Evolutionary conservation across 1,139 yeast genomes (phyloP), one percentile per base, ranked within the genome.

Genomic region (Yamadazyma mexicana): DNA sequence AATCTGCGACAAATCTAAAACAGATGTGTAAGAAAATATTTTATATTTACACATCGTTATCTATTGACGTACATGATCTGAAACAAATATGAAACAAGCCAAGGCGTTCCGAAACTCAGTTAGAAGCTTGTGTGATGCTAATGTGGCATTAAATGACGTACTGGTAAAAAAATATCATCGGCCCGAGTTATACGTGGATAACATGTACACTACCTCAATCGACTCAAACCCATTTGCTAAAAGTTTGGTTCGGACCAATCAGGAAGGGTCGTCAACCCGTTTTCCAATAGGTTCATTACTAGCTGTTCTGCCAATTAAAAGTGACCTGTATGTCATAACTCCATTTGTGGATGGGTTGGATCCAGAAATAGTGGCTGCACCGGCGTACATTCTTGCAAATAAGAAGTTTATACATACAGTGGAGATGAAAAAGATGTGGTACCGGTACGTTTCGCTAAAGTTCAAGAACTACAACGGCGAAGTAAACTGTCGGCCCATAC

Each of bases 201-300:
- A 17, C 9, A 15, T 16, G 10, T 50, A 48, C 35, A n/a, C 37
- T 1, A 15, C 35, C 4, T 27, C 43, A 2, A 28, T 50, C 2
- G 28, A 35, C 4, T 33, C 37, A 3, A 48, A 47, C 33, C 49
- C 52, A 4, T 39, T 50, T 24, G 52, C 49, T 7, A 8, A 10
- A 4, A 40, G 43, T 15, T 34, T 50, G 12, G 12, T 40, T 3
- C 11, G 40, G 24, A 48, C 52, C 10, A 40, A 46, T 32, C 35
- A 38, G 26, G 50, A 46, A 17, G 24, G 40, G 8, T 14, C 30
- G 5, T 38, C 43, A 6, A 29, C 34, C 8, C 37, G 51, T 29
- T 47, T 48, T 28, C 51, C 50, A 3, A 43, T 31, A 31, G 54
- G 54, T 10, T 22, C 38, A 23, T 32, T 49, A 10, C 30, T 48